Percentiles rank a stretch among this genome's conserved stretches.
Evolutionary conservation across 345 rosid species (phyloP).

Genomic region (Alliaria petiolata): DNA sequence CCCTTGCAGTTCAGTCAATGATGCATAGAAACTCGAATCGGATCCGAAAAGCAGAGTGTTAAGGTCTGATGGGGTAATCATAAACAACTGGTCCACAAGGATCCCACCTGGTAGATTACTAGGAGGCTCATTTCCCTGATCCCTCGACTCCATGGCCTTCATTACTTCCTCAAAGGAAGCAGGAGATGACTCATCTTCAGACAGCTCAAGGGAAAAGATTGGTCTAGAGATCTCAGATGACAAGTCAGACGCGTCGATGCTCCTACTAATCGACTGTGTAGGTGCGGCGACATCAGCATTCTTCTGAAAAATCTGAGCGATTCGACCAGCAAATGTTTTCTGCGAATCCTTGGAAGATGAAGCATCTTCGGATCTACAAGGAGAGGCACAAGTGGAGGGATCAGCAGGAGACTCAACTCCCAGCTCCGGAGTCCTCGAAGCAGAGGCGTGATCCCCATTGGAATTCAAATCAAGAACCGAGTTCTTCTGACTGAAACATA

Average conservation of each 20-base stretch:
- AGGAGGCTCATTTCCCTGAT: slow-evolving; percentile 62
- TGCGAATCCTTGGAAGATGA: slow-evolving; percentile 47
- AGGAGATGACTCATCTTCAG: slow-evolving; percentile 52
- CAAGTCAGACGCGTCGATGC: slow-evolving; percentile 44
- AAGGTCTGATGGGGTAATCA: slow-evolving; percentile 57
- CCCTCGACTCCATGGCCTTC: slow-evolving; percentile 60
- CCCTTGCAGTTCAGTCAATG: slow-evolving; percentile 69
- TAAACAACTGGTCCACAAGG: slow-evolving; percentile 65
- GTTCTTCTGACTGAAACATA: slow-evolving; percentile 59
- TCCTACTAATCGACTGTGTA: slow-evolving; percentile 19
- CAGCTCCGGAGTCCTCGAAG: slow-evolving; percentile 32
- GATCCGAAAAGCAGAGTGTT: slow-evolving; percentile 65
- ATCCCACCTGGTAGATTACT: slow-evolving; percentile 81
- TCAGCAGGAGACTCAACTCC: slow-evolving; percentile 41
- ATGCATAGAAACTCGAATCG: slow-evolving; percentile 58
- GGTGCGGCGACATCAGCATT: slow-evolving; percentile 36
- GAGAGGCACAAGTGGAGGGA: slow-evolving; percentile 41
- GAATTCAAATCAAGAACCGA: slow-evolving; percentile 38
- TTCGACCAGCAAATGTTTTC: slow-evolving; percentile 55
- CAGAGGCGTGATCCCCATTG: slow-evolving; percentile 31
- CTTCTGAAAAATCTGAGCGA: slow-evolving; percentile 84
- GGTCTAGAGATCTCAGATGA: slow-evolving; percentile 42
- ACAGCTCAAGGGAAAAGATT: slow-evolving; percentile 38
- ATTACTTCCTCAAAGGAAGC: slow-evolving; percentile 59
- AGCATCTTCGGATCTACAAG: slow-evolving; percentile 52